phyloP scores from a whole-genome alignment of 148 eudicot genomes.

The Chenopodium suecicum region DNA sequence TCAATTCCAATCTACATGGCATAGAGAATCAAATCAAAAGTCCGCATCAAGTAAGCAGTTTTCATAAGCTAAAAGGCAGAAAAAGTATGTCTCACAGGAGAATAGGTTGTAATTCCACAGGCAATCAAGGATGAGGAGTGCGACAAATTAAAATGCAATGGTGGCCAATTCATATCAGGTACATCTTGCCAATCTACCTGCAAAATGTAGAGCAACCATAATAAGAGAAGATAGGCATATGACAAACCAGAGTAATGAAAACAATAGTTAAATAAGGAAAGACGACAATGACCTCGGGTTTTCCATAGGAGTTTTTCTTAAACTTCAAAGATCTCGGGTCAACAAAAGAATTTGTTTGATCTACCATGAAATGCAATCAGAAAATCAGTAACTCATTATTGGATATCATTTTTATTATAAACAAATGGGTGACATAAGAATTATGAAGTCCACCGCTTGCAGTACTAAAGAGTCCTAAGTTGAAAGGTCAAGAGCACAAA shows the following conservation, averaged over 20 bases:
- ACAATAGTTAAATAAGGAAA: background rate
- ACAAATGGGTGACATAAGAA: too few relatives aligned
- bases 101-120: conserved; percentile 62
- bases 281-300: conserved; percentile 68
- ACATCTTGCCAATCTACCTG: conserved; percentile 61
- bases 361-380: conserved; percentile 47
- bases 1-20: conserved; percentile 81
- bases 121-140: conserved; percentile 88
- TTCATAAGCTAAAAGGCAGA: background rate
- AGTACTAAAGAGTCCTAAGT: too few relatives aligned
- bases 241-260: background rate
- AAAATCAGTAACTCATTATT: background rate
- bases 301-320: conserved; percentile 71
- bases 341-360: conserved; percentile 58
- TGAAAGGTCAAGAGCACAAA: too few relatives aligned
- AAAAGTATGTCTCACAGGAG: conserved; percentile 43
- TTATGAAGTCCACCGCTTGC: too few relatives aligned
- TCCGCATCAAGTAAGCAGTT: conserved; percentile 8
- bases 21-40: background rate
- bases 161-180: conserved; percentile 40
- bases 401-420: too few relatives aligned
- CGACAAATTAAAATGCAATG: conserved; percentile 78
- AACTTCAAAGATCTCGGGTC: conserved; percentile 67
- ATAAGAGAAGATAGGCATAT: background rate
- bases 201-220: background rate